Evolutionary conservation across 768 basidiomycete genomes (phyloP).

Genomic region (Trametes cinnabarina): DNA sequence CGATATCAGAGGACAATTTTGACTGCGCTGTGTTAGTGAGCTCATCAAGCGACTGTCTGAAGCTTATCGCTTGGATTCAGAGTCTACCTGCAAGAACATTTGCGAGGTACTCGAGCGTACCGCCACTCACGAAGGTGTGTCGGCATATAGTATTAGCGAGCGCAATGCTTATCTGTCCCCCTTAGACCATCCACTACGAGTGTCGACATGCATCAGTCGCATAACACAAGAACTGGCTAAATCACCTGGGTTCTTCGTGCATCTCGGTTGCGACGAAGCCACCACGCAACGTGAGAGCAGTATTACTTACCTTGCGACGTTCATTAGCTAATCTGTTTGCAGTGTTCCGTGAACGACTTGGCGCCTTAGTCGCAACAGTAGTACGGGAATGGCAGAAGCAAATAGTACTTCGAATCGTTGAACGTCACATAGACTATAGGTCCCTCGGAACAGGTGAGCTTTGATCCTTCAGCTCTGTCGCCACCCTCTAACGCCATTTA

Average conservation of each 20-base stretch:
- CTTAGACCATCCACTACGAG: slow-evolving; percentile 29
- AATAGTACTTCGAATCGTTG: slow-evolving; percentile 30
- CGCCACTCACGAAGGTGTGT: slow-evolving; percentile 37
- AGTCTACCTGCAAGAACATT: slow-evolving; percentile 43
- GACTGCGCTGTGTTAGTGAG: slow-evolving; percentile 30
- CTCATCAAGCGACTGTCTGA: slow-evolving; percentile 43
- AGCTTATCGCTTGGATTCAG: slow-evolving; percentile 52
- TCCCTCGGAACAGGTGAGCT: background rate
- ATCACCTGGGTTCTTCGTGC: slow-evolving; percentile 42
- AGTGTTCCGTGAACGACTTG: slow-evolving; percentile 52
- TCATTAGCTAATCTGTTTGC: background rate
- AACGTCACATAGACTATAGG: background rate
- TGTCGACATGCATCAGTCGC: slow-evolving; percentile 49
- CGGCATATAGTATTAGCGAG: background rate
- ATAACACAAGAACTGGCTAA: slow-evolving; percentile 47
- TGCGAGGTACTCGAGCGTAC: slow-evolving; percentile 40
- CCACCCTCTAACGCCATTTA: background rate
- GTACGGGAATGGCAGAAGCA: slow-evolving; percentile 54
- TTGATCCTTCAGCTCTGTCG: background rate
- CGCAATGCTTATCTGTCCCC: background rate
- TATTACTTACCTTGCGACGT: background rate
- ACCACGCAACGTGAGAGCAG: slow-evolving; percentile 35
- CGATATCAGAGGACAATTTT: background rate
- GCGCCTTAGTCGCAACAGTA: slow-evolving; percentile 43
- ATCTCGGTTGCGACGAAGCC: slow-evolving; percentile 43